Evolutionary conservation across 805 yeast genomes (phyloP).

Genomic region (Kodamaea lidongshanica): DNA sequence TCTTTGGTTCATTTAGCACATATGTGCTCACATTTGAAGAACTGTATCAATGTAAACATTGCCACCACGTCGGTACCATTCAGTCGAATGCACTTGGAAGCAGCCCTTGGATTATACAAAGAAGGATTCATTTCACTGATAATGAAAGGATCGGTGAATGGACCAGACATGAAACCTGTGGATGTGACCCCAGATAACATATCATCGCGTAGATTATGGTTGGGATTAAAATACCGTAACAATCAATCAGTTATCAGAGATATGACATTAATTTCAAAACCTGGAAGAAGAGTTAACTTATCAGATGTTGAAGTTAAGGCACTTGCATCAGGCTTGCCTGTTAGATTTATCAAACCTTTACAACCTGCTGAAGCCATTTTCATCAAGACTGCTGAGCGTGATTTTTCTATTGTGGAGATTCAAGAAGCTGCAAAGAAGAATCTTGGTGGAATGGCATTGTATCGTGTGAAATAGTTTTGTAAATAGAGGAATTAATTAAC

Average conservation of each 20-base stretch:
- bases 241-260: constrained; percentile 69
- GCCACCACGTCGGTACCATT: constrained; percentile 78
- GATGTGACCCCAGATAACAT: constrained; percentile 85
- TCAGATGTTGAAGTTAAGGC: constrained; percentile 58
- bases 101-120: constrained; percentile 78
- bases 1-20: constrained; percentile 80
- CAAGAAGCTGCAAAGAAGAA: constrained; percentile 80
- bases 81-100: constrained; percentile 73
- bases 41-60: constrained; percentile 69
- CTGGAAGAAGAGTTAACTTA: constrained; percentile 69
- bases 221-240: constrained; percentile 82
- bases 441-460: constrained; percentile 70
- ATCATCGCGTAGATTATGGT: constrained; percentile 81
- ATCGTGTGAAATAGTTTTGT: constrained; percentile 53
- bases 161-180: constrained; percentile 74
- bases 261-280: constrained; percentile 73
- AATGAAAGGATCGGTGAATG: constrained; percentile 75
- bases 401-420: constrained; percentile 56
- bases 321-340: constrained; percentile 68
- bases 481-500: no score
- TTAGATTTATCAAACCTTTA: constrained; percentile 70
- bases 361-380: constrained; percentile 88
- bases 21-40: constrained; percentile 83
- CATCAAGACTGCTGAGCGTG: constrained; percentile 42
- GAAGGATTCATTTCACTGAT: constrained; percentile 85